Percentiles rank a stretch among this genome's conserved stretches.
These are phyloP conservation scores for Phaffomyces thermotolerans DNA, from an alignment of 805 yeast genomes.

Conservation along the genomic window DNA sequence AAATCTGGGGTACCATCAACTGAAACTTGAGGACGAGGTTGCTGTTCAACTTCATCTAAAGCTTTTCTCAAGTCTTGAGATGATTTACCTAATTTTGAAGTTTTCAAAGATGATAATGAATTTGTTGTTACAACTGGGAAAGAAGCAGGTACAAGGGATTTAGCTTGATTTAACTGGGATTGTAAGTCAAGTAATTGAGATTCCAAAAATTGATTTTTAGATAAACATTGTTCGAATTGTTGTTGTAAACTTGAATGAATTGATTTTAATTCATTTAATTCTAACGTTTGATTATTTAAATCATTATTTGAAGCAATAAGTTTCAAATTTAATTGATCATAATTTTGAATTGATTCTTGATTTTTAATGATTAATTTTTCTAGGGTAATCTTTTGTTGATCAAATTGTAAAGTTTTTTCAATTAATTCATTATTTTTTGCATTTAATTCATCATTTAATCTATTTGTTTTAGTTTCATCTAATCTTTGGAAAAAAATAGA, in stretches of 20 bases:
- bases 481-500: slow-evolving; percentile 22
- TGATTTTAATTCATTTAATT: background rate
- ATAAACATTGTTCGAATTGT: background rate
- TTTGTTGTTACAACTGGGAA: background rate
- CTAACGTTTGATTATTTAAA: background rate
- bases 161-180: background rate
- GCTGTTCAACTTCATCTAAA: background rate
- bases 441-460: slow-evolving; percentile 1
- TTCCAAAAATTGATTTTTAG: slow-evolving; percentile 1
- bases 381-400: background rate
- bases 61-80: slow-evolving; percentile 6
- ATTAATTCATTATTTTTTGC: background rate
- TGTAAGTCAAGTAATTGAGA: background rate
- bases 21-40: slow-evolving; percentile 3
- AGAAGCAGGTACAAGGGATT: background rate
- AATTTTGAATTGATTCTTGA: slow-evolving; percentile 3
- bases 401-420: background rate
- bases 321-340: slow-evolving; percentile 2
- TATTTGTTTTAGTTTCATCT: slow-evolving; percentile 5
- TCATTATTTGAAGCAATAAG: background rate
- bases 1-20: slow-evolving; percentile 24
- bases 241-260: too few species aligned
- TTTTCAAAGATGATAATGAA: background rate
- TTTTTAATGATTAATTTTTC: slow-evolving; percentile 3
- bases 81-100: slow-evolving; percentile 2